Base-by-base conservation (phyloP, 1,284 basidiomycete species). In the Moesziomyces parantarcticus region DNA sequence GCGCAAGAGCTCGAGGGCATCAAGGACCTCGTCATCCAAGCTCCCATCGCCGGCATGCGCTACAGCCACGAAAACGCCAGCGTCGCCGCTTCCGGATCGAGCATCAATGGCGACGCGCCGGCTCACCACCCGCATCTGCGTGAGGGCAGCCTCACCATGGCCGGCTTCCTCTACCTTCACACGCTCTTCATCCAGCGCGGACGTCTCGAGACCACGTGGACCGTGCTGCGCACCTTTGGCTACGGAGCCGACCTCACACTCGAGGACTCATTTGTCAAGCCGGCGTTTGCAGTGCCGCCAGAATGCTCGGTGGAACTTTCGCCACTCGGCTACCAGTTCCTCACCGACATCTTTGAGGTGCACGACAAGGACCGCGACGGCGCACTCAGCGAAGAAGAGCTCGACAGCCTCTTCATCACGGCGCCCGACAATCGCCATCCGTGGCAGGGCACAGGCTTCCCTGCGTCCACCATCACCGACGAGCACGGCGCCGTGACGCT, bases 341-440 rank as follows among this genome's bases (percentile, higher is more conserved):
- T 99, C 75, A 98, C 96, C 0, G 96, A 97, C 76, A 90, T 97
- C 43, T 99, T 99, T 82, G 93, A 98, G 84, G 91, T 91, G 16
- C 97, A 94, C 84, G 96, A 99, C 86, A 94, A 97, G 87, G 96
- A 99, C 84, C 91, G 93, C 85, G 96, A 99, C 82, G 96, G 97
- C 29, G 94, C 95, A 1, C 85, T 99, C 53, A 94, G 92, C 50
- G 87, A 88, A 22, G 86, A 87, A n/a, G 97, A 99, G 84, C 88
- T 99, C 16, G 90, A 92, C 34, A 90, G 92, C 29, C 86, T 98
- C 6, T 98, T 99, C 84, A 90, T 90, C 73, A 98, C 96, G 6
- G 94, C 94, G 18, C 95, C 96, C 0, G 95, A 71, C 51, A 77
- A 68, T 23, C 58, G 63, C 25, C 78, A 83, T 50, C 82, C 82